Evolutionary conservation across 164 flowering plant species (phyloP).

Genomic region (Annona squamosa): DNA sequence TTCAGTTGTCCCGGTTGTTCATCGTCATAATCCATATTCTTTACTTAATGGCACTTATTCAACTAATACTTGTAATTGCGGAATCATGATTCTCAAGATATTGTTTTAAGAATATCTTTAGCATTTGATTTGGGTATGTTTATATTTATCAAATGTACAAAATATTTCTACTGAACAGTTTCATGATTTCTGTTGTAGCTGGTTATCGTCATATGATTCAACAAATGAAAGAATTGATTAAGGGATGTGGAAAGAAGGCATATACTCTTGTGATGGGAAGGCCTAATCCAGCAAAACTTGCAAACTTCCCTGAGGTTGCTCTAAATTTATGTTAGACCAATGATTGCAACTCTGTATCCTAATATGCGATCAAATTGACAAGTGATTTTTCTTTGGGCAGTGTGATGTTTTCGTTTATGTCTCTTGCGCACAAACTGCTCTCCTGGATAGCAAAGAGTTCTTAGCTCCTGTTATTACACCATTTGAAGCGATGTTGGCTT

Average conservation of each 20-base stretch:
- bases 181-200: conserved; percentile 45
- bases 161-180: not conserved
- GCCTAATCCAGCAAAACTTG: conserved; percentile 97
- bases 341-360: not conserved
- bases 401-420: conserved; percentile 83
- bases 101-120: not conserved
- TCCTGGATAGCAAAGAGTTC: conserved; percentile 94
- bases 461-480: conserved; percentile 91
- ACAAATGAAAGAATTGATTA: conserved; percentile 70
- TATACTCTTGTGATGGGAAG: conserved; percentile 85
- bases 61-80: not conserved
- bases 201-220: conserved; percentile 84
- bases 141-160: too few species aligned
- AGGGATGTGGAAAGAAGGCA: conserved; percentile 76
- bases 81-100: not conserved
- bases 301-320: conserved; percentile 89
- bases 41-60: not conserved
- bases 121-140: not conserved
- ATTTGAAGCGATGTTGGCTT: conserved; percentile 86
- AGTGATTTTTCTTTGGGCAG: conserved; percentile 30
- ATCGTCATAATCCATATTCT: too few species aligned
- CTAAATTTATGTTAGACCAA: not conserved
- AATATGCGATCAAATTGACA: not conserved
- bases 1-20: too few species aligned
- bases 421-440: conserved; percentile 94